Base-by-base conservation (phyloP, 768 basidiomycete genomes). In the Vararia minispora region DNA sequence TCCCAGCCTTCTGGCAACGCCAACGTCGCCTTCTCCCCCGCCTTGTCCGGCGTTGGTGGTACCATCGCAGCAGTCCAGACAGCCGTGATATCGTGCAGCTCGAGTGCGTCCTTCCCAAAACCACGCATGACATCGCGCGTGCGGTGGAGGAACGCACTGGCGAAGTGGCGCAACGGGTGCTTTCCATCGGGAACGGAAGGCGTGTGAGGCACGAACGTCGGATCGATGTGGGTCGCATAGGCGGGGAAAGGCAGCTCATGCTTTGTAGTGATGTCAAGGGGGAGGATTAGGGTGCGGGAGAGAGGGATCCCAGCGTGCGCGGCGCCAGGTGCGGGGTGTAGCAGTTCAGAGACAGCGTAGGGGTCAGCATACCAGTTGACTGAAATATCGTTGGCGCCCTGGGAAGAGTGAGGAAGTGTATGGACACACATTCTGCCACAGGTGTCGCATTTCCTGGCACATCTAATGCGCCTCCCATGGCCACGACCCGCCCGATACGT, bases 401-500 rank as follows among this genome's bases (percentile, higher is more conserved):
- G 25, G 1, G 8, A 18, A 14, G 14, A 29, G 24, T 31, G 7
- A 6, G 33, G 18, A 40, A 38, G 18, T 18, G 29, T 14, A 18
- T 41, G 26, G 24, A 55, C 76, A 58, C 59, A 86, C 90, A 94
- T 57, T 95, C 91, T 41, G 89, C 82, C 3, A 73, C 67, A 6
- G 88, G 75, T 18, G 68, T 74, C 0, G 79, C 82, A 48, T 94
- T 97, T 3, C 91, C 91, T 0, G 91, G 88, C 23, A 88, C 84
- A 46, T 92, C 88, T 17, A 97, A 56, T 2, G 89, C 83, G 11
- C 89, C 91, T n/a, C 91, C 91, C 89, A 97, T 94, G 55, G 77
- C 79, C 16, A 91, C 60, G 6, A 97, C 62, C n/a, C 78, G 69
- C 4, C 78, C 85, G 21, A 88, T 71, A 29, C 72, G 72, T 10